phyloP scores from a whole-genome alignment of 2,329 filamentous ascomycete species.

The Fusarium foetens region DNA sequence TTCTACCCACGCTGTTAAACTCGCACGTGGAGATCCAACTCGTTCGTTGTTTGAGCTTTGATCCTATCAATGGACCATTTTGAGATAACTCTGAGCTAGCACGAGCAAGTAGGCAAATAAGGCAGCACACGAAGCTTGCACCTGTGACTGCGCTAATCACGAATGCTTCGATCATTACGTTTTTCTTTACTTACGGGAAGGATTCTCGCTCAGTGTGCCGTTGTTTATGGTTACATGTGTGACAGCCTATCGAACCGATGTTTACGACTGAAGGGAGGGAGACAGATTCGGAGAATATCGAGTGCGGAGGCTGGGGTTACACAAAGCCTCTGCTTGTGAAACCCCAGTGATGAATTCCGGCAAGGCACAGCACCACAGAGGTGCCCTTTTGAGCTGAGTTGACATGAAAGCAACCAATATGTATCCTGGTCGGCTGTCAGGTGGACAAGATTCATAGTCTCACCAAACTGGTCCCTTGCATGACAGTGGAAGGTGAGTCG shows the following conservation, averaged over 20 bases:
- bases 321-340: constrained; percentile 29
- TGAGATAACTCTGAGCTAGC: constrained; percentile 5
- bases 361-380: constrained; percentile 11
- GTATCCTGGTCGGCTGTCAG: constrained; percentile 25
- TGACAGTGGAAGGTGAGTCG: constrained; percentile 13
- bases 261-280: constrained; percentile 6
- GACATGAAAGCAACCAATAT: constrained; percentile 18
- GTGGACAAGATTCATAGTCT: constrained; percentile 22
- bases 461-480: constrained; percentile 40
- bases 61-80: constrained; percentile 13
- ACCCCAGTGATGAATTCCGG: constrained; percentile 15
- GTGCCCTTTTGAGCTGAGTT: constrained; percentile 24
- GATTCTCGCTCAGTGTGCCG: constrained; percentile 7
- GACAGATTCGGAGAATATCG: constrained; percentile 34
- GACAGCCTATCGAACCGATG: neutral
- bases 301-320: constrained; percentile 26
- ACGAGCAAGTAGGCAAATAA: constrained; percentile 10
- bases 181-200: neutral
- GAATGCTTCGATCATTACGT: constrained; percentile 2
- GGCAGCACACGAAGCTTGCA: constrained; percentile 2
- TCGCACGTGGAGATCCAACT: constrained; percentile 32
- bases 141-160: constrained; percentile 4
- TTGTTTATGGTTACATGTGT: constrained; percentile 2
- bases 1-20: constrained; percentile 32
- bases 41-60: constrained; percentile 11